These are phyloP conservation scores for Diaporthe helianthi DNA, from an alignment of 2,329 filamentous ascomycete species.

Conservation along the genomic window DNA sequence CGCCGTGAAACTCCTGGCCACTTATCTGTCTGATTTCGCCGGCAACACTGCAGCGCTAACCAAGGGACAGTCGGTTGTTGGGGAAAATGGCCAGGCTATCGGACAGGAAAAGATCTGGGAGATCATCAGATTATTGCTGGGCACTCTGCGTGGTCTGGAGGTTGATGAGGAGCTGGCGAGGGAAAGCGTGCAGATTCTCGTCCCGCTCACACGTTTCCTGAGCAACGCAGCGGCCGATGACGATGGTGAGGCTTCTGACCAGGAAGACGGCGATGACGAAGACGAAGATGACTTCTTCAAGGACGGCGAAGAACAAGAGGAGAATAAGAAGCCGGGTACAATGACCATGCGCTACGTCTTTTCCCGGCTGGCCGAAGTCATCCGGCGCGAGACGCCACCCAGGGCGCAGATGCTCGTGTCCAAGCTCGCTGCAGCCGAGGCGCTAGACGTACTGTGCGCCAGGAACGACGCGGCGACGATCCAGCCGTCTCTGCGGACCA, in stretches of 20 bases:
- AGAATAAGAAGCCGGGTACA: constrained; percentile 40
- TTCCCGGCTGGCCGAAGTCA: constrained; percentile 76
- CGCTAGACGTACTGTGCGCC: constrained; percentile 73
- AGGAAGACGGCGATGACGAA: constrained; percentile 49
- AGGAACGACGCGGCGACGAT: constrained; percentile 66
- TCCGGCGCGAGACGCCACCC: constrained; percentile 76
- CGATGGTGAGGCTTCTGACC: constrained; percentile 50
- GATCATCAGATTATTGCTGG: constrained; percentile 58
- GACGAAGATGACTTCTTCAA: constrained; percentile 45
- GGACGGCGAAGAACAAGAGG: constrained; percentile 45
- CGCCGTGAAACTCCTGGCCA: constrained; percentile 74
- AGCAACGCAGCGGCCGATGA: constrained; percentile 55
- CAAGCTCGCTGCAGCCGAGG: constrained; percentile 77
- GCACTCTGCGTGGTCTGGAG: constrained; percentile 66
- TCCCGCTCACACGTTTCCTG: constrained; percentile 76
- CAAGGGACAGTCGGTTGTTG: constrained; percentile 65
- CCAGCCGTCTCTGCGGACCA: constrained; percentile 65
- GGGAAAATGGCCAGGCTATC: constrained; percentile 75
- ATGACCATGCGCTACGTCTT: constrained; percentile 79
- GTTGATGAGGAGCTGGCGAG: constrained; percentile 77
- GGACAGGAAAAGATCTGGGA: constrained; percentile 68
- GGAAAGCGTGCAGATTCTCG: constrained; percentile 80
- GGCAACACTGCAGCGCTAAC: constrained; percentile 60
- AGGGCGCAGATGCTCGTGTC: constrained; percentile 70
- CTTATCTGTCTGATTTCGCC: constrained; percentile 83